Evolutionary conservation across 805 yeast species (phyloP), one percentile per base, ranked within the genome.

Genomic region (Isabelozyma heimii): DNA sequence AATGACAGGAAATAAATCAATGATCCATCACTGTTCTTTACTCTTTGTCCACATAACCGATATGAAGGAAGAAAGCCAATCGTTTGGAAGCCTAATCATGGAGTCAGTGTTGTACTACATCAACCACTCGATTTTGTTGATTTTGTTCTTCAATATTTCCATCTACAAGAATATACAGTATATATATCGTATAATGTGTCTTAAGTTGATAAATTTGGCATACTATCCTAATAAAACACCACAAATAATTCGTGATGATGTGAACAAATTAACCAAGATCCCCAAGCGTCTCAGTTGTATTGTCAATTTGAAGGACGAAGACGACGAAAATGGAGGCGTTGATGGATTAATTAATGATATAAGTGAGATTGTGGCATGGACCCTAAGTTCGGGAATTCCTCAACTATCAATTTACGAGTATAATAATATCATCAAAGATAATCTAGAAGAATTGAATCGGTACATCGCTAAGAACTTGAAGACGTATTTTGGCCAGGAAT

Each of bases 241-340:
- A 1, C 91, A 87, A 59, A 72, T 91, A 47, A 90, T 92, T 54
- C 82, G 95, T 55, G 85, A 85, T 52, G 98, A 92, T 68, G 90
- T 90, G 37, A 73, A 73, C 52, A 81, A 82, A 58, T 70, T 92
- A 48, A 62, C 77, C 40, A 94, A 94, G 66, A 77, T 90, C 20
- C 99, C 99, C 3, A 79, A 76, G 54, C 78, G 87, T 44, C 59
- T 94, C 17, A 86, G 95, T 8, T 83, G 88, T 16, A 83, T 92
- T n/a, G 69, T 94, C 49, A 84, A 81, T 56, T 77, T 84, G 62
- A 84, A 83, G 60, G 79, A 85, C 26, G 90, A 83, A 49, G 88
- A 86, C 52, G 92, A 85, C 57, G 96, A 89, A 58, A 92, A 91
- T 51, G 97, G 96, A 30, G 97, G 97, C 2, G 66, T 86, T 40